These are phyloP conservation scores for Cadophora sp. DNA, from an alignment of 2,329 filamentous ascomycete species.

Conservation along the genomic window DNA sequence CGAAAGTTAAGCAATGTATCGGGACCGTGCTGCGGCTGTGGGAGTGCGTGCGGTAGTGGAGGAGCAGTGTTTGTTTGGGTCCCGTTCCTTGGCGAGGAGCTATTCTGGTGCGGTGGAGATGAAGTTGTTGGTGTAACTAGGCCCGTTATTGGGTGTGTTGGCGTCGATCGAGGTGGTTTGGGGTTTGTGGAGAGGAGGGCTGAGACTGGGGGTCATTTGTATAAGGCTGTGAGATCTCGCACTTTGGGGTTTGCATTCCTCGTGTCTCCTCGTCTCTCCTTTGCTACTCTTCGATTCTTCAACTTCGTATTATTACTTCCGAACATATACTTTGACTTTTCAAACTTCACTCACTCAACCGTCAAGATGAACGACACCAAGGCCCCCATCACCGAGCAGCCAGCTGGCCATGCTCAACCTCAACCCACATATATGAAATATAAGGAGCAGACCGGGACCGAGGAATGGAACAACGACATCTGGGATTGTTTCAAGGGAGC, in stretches of 20 bases:
- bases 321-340: neutral
- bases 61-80: slow-evolving; percentile 8
- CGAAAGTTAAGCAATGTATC: slow-evolving; percentile 5
- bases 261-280: neutral
- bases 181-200: neutral
- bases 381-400: slow-evolving; percentile 11
- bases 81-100: neutral
- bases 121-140: neutral
- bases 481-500: slow-evolving; percentile 37
- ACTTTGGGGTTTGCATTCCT: neutral
- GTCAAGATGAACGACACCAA: slow-evolving; percentile 16
- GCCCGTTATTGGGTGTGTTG: neutral
- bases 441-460: slow-evolving; percentile 30
- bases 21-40: slow-evolving; percentile 13
- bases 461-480: slow-evolving; percentile 34
- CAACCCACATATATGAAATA: slow-evolving; percentile 27
- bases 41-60: neutral
- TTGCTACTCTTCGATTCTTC: neutral
- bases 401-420: slow-evolving; percentile 5
- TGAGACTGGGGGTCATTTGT: neutral
- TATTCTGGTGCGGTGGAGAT: slow-evolving; percentile 21
- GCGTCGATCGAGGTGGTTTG: slow-evolving; percentile 5
- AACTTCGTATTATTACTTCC: neutral
- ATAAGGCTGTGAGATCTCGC: slow-evolving; percentile 12
- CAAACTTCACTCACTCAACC: neutral